Evolutionary conservation across 2,329 filamentous ascomycete species (phyloP), one percentile per base, ranked within the genome.

Genomic region (Aureobasidium sp.): DNA sequence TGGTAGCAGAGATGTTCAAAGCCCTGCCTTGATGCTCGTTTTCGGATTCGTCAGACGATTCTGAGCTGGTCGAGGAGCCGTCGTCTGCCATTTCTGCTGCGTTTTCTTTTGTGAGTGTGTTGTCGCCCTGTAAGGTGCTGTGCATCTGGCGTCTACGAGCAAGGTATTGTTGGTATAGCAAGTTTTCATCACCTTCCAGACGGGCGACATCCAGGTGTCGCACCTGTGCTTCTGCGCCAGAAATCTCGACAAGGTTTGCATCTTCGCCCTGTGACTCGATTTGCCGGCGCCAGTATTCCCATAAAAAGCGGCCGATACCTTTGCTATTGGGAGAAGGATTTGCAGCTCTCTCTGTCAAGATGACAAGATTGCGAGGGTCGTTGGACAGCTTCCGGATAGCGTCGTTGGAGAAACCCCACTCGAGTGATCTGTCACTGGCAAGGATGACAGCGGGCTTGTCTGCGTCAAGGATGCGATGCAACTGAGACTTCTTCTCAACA

Each of bases 361-460:
- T 82, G 30, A 98, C 79, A 40, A 97, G 73, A 66, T 96, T 98
- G 37, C 83, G 82, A 1, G 84, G 74, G 59, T 94, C 86, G 55
- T 80, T 77, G 0, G 89, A 89, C 53, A 98, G 76, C 8, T 78
- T 77, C 58, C 80, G 82, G 44, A 98, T 71, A 0, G 90, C 76
- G 50, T 91, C 84, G 62, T 86, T 88, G 0, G 93, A 94, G 64
- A 95, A 95, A 0, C 93, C 93, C 93, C 93, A 98, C 62, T 95
- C 89, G 17, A 97, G 72, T 25, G 88, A 94, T 3, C 83, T 80
- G 66, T 97, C 91, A 61, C 89, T 96, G 2, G 93, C 90, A 54
- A 98, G 75, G 48, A 98, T 93, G 14, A 98, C 90, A 50, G 83
- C 70, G 64, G 83, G 77, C 19, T 72, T 73, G 40, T 69, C 66